These are phyloP conservation scores for Gentiana straminea DNA, from an alignment of 257 asterid species.

Conservation along the genomic window DNA sequence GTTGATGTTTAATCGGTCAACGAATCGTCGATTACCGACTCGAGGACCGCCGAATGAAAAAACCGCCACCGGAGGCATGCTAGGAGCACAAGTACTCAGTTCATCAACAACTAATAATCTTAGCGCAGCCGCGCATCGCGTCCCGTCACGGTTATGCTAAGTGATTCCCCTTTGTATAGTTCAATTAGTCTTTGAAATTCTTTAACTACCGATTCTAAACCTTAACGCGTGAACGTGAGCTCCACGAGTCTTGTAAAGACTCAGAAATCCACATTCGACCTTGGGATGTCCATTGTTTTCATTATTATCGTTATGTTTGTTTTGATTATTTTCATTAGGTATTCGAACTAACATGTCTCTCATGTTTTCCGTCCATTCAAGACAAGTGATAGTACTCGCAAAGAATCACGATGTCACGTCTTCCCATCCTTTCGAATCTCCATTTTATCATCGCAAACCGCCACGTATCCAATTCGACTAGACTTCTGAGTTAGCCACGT, in stretches of 20 bases:
- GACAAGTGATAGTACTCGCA: conserved; percentile 87
- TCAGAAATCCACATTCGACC: conserved; percentile 66
- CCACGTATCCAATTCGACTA: conserved; percentile 83
- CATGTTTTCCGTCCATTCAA: conserved; percentile 81
- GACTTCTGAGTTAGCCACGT: conserved; percentile 95
- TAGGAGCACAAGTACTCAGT: conserved; percentile 37
- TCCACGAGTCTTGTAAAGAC: conserved; percentile 52
- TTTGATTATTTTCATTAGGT: conserved; percentile 12
- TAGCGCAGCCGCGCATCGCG: conserved; percentile 88
- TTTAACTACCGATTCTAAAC: conserved; percentile 49
- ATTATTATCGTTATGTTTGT: no score
- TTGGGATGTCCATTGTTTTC: conserved; percentile 28
- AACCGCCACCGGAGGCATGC: conserved; percentile 59
- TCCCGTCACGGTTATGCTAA: conserved; percentile 79
- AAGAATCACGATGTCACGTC: conserved; percentile 74
- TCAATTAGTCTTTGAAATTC: conserved; percentile 54
- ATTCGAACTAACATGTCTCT: conserved; percentile 48
- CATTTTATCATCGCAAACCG: conserved; percentile 59
- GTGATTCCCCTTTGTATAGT: conserved; percentile 64
- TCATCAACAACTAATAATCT: conserved; percentile 62
- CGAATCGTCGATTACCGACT: conserved; percentile 69
- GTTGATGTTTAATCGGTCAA: conserved; percentile 25
- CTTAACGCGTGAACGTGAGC: conserved; percentile 57
- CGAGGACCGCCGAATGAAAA: conserved; percentile 88
- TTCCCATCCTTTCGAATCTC: conserved; percentile 87